These are phyloP conservation scores for Carallia pectinifolia DNA, from an alignment of 345 rosid genomes.

Conservation along the genomic window DNA sequence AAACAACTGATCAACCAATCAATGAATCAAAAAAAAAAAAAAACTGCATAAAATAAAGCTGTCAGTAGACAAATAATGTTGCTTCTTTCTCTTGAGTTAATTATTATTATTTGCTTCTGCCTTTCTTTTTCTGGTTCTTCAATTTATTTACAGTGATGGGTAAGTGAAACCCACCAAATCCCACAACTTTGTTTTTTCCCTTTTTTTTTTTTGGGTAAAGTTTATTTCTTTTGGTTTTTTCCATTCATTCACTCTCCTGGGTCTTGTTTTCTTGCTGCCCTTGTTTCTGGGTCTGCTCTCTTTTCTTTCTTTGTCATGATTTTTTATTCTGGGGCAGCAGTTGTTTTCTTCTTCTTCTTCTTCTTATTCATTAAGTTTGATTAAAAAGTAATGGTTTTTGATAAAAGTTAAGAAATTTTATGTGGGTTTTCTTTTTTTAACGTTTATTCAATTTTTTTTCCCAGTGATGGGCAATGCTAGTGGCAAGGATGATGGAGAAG, in stretches of 20 bases:
- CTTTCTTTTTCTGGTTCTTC: conserved; percentile 29
- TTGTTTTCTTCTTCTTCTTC: background rate
- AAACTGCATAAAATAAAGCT: conserved; percentile 16
- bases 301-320: conserved; percentile 1
- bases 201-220: background rate
- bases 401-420: conserved; percentile 15
- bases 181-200: background rate
- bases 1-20: conserved; percentile 11
- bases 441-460: conserved; percentile 7
- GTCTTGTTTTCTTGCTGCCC: conserved; percentile 3
- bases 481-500: conserved; percentile 48
- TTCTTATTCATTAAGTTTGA: background rate
- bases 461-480: conserved; percentile 69
- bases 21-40: conserved; percentile 18
- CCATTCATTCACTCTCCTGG: background rate
- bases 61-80: conserved; percentile 19
- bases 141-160: conserved; percentile 43
- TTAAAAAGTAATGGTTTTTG: background rate
- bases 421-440: conserved; percentile 19
- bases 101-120: conserved; percentile 16
- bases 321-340: background rate
- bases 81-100: conserved; percentile 26
- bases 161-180: conserved; percentile 22
- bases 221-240: background rate
- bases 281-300: conserved; percentile 17